Percentiles rank a stretch among this genome's conserved stretches.
Evolutionary conservation across 345 rosid species (phyloP).

Genomic region (Laguncularia racemosa): DNA sequence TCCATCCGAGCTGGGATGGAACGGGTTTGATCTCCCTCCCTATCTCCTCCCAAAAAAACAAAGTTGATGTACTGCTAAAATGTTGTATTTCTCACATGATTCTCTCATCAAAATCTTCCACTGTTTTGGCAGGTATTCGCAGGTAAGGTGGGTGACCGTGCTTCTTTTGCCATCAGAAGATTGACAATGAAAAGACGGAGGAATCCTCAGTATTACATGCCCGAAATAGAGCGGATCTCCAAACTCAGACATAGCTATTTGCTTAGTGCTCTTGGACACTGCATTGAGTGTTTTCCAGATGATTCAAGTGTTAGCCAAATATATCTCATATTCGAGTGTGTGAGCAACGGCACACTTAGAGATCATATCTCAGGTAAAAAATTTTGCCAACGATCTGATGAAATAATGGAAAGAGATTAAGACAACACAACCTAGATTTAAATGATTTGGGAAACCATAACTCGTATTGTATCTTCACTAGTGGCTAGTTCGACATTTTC

Average conservation of each 20-base stretch:
- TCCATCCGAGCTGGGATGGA: too few relatives aligned
- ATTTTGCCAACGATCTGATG: neutral
- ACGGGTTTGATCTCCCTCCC: too few relatives aligned
- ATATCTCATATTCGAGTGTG: constrained; percentile 41
- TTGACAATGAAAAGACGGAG: constrained; percentile 30
- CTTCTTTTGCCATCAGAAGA: constrained; percentile 29
- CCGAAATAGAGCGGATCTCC: constrained; percentile 41
- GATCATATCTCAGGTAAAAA: constrained; percentile 27
- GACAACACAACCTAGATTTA: neutral
- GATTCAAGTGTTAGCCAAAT: constrained; percentile 31
- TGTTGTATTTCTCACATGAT: too few relatives aligned
- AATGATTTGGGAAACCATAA: too few relatives aligned
- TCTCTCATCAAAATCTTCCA: neutral
- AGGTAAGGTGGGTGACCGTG: constrained; percentile 39
- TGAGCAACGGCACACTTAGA: constrained; percentile 37
- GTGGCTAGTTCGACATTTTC: too few relatives aligned
- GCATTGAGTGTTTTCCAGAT: constrained; percentile 30
- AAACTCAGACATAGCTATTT: constrained; percentile 51
- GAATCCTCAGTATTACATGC: constrained; percentile 25
- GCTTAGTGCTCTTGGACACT: constrained; percentile 60
- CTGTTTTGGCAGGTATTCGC: constrained; percentile 32
- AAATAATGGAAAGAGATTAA: too few relatives aligned
- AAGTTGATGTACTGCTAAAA: too few relatives aligned
- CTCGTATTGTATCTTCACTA: too few relatives aligned
- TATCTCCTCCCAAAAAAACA: too few relatives aligned